Conservation (phyloP, 805 yeast genomes). For the Ogataea populi-albae region DNA sequence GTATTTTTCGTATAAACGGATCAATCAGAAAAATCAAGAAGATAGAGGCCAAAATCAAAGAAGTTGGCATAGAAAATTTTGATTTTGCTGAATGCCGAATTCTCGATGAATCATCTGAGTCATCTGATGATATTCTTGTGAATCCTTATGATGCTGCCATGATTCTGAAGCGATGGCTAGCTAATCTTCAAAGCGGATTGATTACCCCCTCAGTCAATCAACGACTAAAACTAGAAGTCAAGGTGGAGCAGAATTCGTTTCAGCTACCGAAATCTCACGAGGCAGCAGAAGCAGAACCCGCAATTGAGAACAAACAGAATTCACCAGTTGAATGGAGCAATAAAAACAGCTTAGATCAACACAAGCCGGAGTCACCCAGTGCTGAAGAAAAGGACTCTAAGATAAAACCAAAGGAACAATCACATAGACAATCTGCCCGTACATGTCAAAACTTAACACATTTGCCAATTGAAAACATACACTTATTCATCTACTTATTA, state of each 20-base stretch:
- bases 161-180: conserved; percentile 36
- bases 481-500: conserved; percentile 31
- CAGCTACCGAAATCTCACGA: neutral
- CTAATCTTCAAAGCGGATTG: conserved; percentile 30
- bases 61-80: conserved; percentile 20
- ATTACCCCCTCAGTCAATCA: conserved; percentile 26
- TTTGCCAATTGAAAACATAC: conserved; percentile 31
- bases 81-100: conserved; percentile 16
- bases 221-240: conserved; percentile 19
- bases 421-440: neutral
- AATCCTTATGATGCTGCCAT: conserved; percentile 36
- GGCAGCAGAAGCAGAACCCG: conserved; percentile 7
- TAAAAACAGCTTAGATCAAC: conserved; percentile 11
- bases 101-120: conserved; percentile 12
- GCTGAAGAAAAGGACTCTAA: neutral
- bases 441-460: conserved; percentile 8
- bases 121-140: conserved; percentile 14
- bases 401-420: neutral
- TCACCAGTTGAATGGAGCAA: conserved; percentile 13
- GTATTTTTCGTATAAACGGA: conserved; percentile 38
- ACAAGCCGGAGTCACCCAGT: conserved; percentile 7
- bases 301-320: conserved; percentile 3
- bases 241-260: neutral
- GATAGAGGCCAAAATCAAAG: conserved; percentile 27
- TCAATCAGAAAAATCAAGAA: conserved; percentile 32